Evolutionary conservation across 768 basidiomycete species (phyloP), one percentile per base, ranked within the genome.

Genomic region (Peribolospora baueri): DNA sequence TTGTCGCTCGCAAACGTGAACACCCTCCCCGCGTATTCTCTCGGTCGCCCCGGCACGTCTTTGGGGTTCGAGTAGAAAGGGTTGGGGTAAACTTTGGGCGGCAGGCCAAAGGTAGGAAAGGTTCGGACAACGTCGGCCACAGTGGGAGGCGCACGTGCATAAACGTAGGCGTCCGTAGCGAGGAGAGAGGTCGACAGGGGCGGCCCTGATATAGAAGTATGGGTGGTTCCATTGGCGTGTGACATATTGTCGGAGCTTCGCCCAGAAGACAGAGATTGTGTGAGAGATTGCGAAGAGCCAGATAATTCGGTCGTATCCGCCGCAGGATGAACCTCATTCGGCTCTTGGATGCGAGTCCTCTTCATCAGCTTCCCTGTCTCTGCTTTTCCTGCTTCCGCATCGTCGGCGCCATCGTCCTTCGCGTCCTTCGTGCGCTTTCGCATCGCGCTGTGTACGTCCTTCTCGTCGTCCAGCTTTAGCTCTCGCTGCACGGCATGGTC

Each of bases 21-120:
- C n/a, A 75, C 62, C 1, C 84, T 66, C 0, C 87, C 88, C 25
- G 78, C 86, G 65, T 80, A 88, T 68, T 85, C 81, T 61, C 77
- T 73, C 3, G 79, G 68, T n/a, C 69, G 67, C 41, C 73, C 72
- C 1, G 86, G 81, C 0, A 79, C 73, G 64, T 97, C 91, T 4
- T 61, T 60, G 36, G 72, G 71, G 52, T 76, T 75, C 5, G 84
- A 85, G 63, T 85, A 98, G 66, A 75, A 80, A 0, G 90, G 83
- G n/a, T 75, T 70, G 48, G 73, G 76, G 66, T 93, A 90, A 36
- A 82, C 65, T 60, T 76, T 78, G 49, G 64, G 68, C 4, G 77
- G 74, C 5, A 83, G 65, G 5, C 61, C 63, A 45, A 51, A 48
- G 0, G 40, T 50, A 25, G 71, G 72, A 59, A 75, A 67, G 0